Base-by-base conservation (phyloP, 257 asterid genomes). In the Solanum lycopersicoides region DNA sequence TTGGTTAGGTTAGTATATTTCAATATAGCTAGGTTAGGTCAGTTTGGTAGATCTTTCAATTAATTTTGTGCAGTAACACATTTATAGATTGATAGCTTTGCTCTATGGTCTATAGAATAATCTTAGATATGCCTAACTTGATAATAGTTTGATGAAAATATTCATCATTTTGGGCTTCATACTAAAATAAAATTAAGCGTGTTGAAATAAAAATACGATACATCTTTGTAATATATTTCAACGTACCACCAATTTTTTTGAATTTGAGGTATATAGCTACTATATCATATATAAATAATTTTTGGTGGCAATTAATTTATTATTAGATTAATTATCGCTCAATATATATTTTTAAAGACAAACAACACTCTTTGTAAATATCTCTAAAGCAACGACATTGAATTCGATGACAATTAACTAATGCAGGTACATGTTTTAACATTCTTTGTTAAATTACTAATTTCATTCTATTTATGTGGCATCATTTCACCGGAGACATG, bases 381-480 rank as follows among this genome's bases (percentile, higher is more conserved):
- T 56, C 0, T 0, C 2, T 53, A 53, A 53, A 56, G 4, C 4
- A 56, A 0, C 2, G 63, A 56, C 4, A 3, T 18, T 20, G 4
- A 56, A 7, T 18, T 18, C n/a, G 1, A 56, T 1, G 4, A 1
- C 63, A 56, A 18, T 18, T 7, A 56, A 18, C 4, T 56, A 56
- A 7, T 7, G 63, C 2, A 56, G 3, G n/a, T 56, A 56, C 6
- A 18, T 0, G 1, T 1, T 56, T 56, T 7, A 56, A 1, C 63
- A 56, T 0, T 56, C 11, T 56, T 53, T 56, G 63, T 3, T 56
- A 56, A 56, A 9, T 13, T 68, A 63, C 7, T 3, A 2, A 9
- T 7, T 23, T 7, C 0, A 1, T 12, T 1, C 3, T 2, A 23
- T 60, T 60, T 60, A 60, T 23, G 15, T 23, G 69, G 0, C 32